These are phyloP conservation scores for Cephaloascus albidus DNA, from an alignment of 805 yeast species.

Conservation along the genomic window DNA sequence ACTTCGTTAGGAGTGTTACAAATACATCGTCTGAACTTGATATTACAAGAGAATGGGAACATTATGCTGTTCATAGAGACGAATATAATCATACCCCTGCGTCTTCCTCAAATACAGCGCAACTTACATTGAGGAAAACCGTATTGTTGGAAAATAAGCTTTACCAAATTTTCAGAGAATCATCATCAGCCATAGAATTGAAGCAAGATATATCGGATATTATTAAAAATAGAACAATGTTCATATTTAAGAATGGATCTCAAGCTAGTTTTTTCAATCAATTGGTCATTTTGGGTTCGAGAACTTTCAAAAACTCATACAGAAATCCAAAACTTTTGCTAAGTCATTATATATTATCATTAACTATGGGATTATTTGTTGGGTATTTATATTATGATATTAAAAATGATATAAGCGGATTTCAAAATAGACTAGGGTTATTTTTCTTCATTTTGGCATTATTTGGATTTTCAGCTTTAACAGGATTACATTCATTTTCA, in stretches of 20 bases:
- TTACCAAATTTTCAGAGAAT: conserved; percentile 24
- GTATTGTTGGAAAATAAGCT: conserved; percentile 5
- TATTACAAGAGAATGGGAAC: conserved; percentile 79
- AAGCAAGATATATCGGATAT: conserved; percentile 22
- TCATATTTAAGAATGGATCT: conserved; percentile 21
- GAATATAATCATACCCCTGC: conserved; percentile 33
- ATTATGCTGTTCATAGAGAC: conserved; percentile 72
- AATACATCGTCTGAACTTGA: conserved; percentile 22
- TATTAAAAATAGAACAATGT: conserved; percentile 3
- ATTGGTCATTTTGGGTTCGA: conserved; percentile 61
- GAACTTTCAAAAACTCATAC: conserved; percentile 88
- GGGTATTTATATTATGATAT: conserved; percentile 81
- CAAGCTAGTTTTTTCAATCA: conserved; percentile 60
- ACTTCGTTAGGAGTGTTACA: background rate
- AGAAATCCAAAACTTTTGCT: conserved; percentile 85
- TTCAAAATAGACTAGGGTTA: conserved; percentile 89
- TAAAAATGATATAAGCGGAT: conserved; percentile 86
- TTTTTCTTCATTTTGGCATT: conserved; percentile 86
- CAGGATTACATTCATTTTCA: conserved; percentile 85
- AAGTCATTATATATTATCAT: conserved; percentile 74
- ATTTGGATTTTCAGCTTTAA: conserved; percentile 89
- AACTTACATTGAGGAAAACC: background rate
- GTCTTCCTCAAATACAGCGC: background rate
- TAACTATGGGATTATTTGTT: conserved; percentile 72
- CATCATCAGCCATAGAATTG: conserved; percentile 30